These are phyloP conservation scores for Corniculantispora saksenae DNA, from an alignment of 2,329 filamentous ascomycete genomes.

Conservation along the genomic window DNA sequence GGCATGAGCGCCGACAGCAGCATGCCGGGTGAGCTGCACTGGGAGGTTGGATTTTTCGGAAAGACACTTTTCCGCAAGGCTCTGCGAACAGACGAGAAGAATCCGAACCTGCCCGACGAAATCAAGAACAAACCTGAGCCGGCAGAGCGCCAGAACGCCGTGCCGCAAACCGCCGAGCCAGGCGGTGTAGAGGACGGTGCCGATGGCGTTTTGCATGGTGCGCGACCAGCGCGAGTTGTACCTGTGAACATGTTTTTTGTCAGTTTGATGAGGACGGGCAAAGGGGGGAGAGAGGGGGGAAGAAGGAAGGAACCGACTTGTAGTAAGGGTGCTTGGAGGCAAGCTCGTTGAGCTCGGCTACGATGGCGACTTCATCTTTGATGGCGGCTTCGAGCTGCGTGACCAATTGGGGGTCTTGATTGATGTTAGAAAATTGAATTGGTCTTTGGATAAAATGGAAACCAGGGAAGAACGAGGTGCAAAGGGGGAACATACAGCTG, in stretches of 20 bases:
- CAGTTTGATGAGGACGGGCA: background rate
- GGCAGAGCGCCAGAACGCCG: constrained; percentile 80
- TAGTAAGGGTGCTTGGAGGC: constrained; percentile 93
- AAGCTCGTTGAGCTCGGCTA: constrained; percentile 68
- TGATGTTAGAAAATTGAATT: constrained; percentile 11
- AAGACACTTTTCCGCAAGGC: constrained; percentile 87
- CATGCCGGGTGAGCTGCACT: constrained; percentile 93
- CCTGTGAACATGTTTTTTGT: constrained; percentile 36
- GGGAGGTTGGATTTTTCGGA: constrained; percentile 94
- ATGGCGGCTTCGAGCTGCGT: constrained; percentile 71
- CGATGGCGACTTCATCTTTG: constrained; percentile 68
- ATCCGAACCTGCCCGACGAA: constrained; percentile 71
- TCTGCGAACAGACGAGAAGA: constrained; percentile 83
- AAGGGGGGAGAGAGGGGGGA: background rate
- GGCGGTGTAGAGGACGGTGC: constrained; percentile 57
- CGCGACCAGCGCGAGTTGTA: constrained; percentile 86
- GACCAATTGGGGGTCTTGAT: constrained; percentile 67
- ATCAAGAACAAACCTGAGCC: constrained; percentile 74
- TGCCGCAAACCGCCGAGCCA: constrained; percentile 70
- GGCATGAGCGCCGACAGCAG: constrained; percentile 80
- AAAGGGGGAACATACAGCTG: constrained; percentile 43
- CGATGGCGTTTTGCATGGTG: constrained; percentile 77
- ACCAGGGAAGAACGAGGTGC: background rate
- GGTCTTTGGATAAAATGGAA: background rate
- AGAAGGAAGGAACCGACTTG: constrained; percentile 59